Evolutionary conservation across 2,329 filamentous ascomycete species (phyloP), one percentile per base, ranked within the genome.

Genomic region (Ceratocystis ficicola): DNA sequence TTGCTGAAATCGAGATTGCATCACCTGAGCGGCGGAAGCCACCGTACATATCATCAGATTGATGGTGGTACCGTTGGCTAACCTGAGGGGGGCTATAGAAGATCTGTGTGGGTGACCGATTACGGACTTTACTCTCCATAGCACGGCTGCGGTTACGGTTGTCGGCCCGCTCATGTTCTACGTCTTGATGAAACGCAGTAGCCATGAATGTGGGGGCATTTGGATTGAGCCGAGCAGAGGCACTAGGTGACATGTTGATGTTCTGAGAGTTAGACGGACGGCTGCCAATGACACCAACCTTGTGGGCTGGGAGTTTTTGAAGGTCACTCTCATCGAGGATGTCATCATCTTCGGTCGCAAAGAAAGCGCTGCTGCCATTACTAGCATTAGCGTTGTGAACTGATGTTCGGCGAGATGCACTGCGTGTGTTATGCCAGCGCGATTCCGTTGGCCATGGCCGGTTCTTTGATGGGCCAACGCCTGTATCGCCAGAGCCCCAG

Each of bases 151-250:
- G 32, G 63, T 44, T 55, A 46, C 70, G 32, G 63, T 65, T 50
- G 67, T 71, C 7, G n/a, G 69, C 70, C 2, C 69, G 66, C n/a
- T 69, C 63, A 5, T 63, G 15, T 2, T 76, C 74, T 70, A 76
- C 74, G 46, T 76, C 75, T 68, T 70, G 75, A 17, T 80, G 78
- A 70, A 85, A 83, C 67, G 94, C 83, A 46, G 86, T 82, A 8
- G 82, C 86, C 75, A 88, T 93, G 73, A 97, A 97, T 0, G 88
- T 89, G 7, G 92, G 92, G 0, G 93, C 94, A 5, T 89, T 84
- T 6, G 94, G 94, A 71, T 99, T 97, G 32, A 97, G 80, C 71
- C 75, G 86, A 76, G 74, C 85, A 74, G 72, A 86, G 77, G 71
- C 79, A 78, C 60, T 79, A 78, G 71, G 81, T 74, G 72, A 74